Conservation (phyloP, 73 alveolate genomes). For the Tetrahymena malaccensis region DNA sequence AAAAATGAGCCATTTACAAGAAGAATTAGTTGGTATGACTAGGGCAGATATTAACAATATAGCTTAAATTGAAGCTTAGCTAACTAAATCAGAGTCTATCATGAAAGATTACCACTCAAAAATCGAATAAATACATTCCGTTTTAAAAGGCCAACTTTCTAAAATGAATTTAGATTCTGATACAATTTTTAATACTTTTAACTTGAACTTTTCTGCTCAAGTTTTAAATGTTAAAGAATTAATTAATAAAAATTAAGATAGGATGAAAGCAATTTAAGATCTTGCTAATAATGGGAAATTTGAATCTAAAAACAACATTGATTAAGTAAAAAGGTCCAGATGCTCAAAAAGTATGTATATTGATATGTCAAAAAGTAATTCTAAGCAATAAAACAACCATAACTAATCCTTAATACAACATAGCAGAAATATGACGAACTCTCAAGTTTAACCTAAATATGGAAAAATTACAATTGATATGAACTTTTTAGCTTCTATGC, state of each 20-base stretch:
- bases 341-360: neutral
- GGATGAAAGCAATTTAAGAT: neutral
- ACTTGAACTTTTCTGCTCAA: neutral
- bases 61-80: neutral
- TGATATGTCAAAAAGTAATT: neutral
- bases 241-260: neutral
- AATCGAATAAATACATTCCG: neutral
- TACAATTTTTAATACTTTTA: neutral
- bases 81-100: neutral
- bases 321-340: neutral
- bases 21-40: neutral
- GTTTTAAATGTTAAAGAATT: neutral
- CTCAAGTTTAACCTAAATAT: neutral
- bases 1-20: neutral
- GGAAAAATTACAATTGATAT: neutral
- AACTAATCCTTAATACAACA: neutral
- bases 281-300: neutral
- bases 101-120: neutral
- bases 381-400: neutral
- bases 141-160: neutral
- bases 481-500: neutral
- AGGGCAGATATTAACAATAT: neutral
- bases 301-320: neutral
- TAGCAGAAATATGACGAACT: neutral
- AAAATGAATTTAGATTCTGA: neutral